phyloP scores from a whole-genome alignment of 805 yeast species.

The Zygotorulaspora florentina region DNA sequence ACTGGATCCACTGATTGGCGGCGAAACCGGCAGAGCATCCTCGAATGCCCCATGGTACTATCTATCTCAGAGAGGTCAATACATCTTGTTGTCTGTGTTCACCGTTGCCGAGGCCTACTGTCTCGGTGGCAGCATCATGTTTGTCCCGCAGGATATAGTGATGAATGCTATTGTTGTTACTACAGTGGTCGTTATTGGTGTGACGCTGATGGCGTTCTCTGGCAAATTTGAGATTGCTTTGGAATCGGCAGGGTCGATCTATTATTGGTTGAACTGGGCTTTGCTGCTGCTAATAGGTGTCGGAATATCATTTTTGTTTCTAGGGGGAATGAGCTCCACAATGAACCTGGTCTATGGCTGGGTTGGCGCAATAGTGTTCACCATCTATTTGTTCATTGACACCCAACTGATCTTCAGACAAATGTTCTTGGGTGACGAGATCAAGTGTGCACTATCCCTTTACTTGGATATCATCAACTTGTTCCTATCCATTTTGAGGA shows the following conservation, averaged over 20 bases:
- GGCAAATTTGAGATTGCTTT: conserved; percentile 39
- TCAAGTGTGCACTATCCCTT: conserved; percentile 71
- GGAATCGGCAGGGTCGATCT: conserved; percentile 34
- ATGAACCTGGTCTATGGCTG: conserved; percentile 64
- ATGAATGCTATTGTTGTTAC: conserved; percentile 71
- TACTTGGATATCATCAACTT: conserved; percentile 81
- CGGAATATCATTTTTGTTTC: conserved; percentile 59
- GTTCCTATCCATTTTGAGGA: conserved; percentile 69
- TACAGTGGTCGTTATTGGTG: conserved; percentile 64
- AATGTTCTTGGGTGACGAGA: conserved; percentile 76
- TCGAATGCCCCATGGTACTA: conserved; percentile 30
- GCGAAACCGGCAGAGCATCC: conserved; percentile 3
- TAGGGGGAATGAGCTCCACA: conserved; percentile 56
- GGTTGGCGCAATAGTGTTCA: conserved; percentile 69
- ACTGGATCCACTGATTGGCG: conserved; percentile 3
- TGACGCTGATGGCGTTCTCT: conserved; percentile 71
- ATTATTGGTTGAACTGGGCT: conserved; percentile 43
- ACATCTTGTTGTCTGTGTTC: conserved; percentile 57
- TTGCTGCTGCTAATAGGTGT: conserved; percentile 68
- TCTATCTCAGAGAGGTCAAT: conserved; percentile 27
- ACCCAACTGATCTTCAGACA: conserved; percentile 76
- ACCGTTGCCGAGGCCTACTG: conserved; percentile 72
- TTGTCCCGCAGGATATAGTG: conserved; percentile 59
- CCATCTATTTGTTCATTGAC: conserved; percentile 70
- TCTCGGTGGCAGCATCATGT: conserved; percentile 61